These are phyloP conservation scores for Fusarium sp. DNA, from an alignment of 2,329 filamentous ascomycete species.

Conservation along the genomic window DNA sequence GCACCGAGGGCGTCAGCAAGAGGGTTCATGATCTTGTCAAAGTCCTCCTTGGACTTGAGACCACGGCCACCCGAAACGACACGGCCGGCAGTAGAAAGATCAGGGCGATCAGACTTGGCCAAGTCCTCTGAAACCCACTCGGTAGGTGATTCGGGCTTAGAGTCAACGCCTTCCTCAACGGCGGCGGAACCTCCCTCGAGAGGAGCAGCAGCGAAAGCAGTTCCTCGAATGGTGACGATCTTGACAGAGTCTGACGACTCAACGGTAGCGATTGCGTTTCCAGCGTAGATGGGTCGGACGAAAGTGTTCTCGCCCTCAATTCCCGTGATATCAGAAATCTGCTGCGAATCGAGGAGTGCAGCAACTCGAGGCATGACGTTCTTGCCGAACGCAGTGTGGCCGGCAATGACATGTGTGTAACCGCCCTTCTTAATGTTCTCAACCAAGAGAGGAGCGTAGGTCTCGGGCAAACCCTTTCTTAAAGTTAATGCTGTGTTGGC, in stretches of 20 bases:
- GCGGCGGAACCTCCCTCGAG: conserved; percentile 78
- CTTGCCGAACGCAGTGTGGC: conserved; percentile 97
- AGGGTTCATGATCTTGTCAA: conserved; percentile 91
- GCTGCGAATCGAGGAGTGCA: conserved; percentile 90
- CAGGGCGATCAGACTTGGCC: conserved; percentile 91
- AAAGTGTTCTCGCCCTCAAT: conserved; percentile 95
- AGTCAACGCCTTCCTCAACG: conserved; percentile 84
- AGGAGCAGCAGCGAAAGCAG: conserved; percentile 83
- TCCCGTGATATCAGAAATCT: conserved; percentile 89
- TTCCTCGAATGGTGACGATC: conserved; percentile 91
- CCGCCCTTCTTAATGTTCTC: conserved; percentile 97
- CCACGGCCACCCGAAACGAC: conserved; percentile 95
- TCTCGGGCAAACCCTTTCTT: conserved; percentile 84
- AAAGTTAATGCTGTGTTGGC: conserved; percentile 17
- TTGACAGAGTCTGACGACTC: conserved; percentile 89
- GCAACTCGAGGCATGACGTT: conserved; percentile 91
- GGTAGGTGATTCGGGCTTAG: conserved; percentile 76
- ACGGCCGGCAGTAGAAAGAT: conserved; percentile 86
- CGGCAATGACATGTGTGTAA: conserved; percentile 90
- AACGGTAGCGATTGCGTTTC: conserved; percentile 96
- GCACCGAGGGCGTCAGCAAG: conserved; percentile 92
- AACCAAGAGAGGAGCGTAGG: conserved; percentile 89
- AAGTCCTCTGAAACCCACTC: conserved; percentile 97
- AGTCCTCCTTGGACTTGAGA: conserved; percentile 97
- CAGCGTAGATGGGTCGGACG: conserved; percentile 95